phyloP scores from a whole-genome alignment of 495 filamentous ascomycete species.

The Daldinia grandis region DNA sequence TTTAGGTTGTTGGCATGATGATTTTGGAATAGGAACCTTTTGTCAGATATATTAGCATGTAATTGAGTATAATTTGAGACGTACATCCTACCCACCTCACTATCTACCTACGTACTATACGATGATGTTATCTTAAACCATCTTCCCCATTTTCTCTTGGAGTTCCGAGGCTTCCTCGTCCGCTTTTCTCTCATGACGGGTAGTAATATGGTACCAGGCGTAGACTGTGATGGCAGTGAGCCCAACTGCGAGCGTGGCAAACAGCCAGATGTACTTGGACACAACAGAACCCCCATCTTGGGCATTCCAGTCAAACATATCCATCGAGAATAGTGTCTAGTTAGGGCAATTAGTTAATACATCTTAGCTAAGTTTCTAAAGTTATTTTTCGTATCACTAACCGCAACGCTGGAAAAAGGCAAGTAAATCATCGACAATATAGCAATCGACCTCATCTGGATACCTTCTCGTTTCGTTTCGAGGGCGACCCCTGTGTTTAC shows the following conservation, averaged over 20 bases:
- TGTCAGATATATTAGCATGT: background rate
- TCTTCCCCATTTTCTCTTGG: background rate
- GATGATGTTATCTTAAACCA: background rate
- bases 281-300: background rate
- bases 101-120: too few relatives aligned
- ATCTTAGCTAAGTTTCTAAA: background rate
- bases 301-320: background rate
- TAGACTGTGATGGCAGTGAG: background rate
- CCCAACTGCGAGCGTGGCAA: background rate
- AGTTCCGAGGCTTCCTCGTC: background rate
- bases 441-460: constrained; percentile 36
- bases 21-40: background rate
- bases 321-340: background rate
- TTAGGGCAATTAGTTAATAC: background rate
- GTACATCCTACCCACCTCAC: background rate
- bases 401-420: background rate
- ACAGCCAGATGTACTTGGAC: constrained; percentile 1
- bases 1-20: background rate
- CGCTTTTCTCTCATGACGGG: background rate
- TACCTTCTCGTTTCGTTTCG: constrained; percentile 24
- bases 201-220: background rate
- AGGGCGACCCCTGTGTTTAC: constrained; percentile 23
- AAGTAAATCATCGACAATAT: constrained; percentile 32
- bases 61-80: background rate
- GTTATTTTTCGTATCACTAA: background rate